Percentiles rank a stretch among this genome's conserved stretches.
These are phyloP conservation scores for Cladophialophora chaetospira DNA, from an alignment of 2,329 filamentous ascomycete species.

Conservation along the genomic window DNA sequence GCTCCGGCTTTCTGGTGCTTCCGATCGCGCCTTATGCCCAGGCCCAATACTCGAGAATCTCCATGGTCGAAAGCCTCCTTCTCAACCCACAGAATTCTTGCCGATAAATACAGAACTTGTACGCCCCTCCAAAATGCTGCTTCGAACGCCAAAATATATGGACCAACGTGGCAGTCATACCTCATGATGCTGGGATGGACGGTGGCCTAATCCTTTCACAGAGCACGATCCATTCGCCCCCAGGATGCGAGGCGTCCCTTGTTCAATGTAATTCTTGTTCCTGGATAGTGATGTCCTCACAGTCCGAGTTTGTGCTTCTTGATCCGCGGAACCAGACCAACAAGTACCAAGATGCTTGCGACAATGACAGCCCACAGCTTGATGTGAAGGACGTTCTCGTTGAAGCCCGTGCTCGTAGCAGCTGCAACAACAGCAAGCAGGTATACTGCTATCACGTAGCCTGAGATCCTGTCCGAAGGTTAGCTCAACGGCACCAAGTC, in stretches of 20 bases:
- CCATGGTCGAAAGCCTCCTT: too few species aligned
- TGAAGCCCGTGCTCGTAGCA: conserved; percentile 77
- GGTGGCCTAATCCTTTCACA: too few species aligned
- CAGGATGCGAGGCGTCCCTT: neutral
- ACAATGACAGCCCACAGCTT: conserved; percentile 74
- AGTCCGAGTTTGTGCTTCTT: conserved; percentile 79
- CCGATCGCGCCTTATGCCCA: too few species aligned
- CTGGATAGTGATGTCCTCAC: conserved; percentile 19
- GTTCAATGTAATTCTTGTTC: neutral
- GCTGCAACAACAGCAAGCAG: conserved; percentile 73
- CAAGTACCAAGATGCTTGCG: conserved; percentile 65
- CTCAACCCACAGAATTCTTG: too few species aligned
- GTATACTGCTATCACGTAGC: conserved; percentile 72
- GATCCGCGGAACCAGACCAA: conserved; percentile 75
- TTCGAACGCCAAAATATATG: too few species aligned
- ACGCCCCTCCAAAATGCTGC: too few species aligned
- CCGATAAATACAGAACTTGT: too few species aligned
- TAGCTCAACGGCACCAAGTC: neutral
- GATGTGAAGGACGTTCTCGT: conserved; percentile 67
- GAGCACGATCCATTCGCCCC: too few species aligned
- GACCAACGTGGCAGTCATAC: too few species aligned
- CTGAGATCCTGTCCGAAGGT: conserved; percentile 56
- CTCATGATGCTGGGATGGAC: too few species aligned
- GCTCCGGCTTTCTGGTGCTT: too few species aligned
- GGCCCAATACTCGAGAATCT: too few species aligned